A percentile compares a stretch with the other conserved stretches of the same genome.
These are phyloP conservation scores for Arctium lappa DNA, from an alignment of 129 eudicot species.

Conservation along the genomic window DNA sequence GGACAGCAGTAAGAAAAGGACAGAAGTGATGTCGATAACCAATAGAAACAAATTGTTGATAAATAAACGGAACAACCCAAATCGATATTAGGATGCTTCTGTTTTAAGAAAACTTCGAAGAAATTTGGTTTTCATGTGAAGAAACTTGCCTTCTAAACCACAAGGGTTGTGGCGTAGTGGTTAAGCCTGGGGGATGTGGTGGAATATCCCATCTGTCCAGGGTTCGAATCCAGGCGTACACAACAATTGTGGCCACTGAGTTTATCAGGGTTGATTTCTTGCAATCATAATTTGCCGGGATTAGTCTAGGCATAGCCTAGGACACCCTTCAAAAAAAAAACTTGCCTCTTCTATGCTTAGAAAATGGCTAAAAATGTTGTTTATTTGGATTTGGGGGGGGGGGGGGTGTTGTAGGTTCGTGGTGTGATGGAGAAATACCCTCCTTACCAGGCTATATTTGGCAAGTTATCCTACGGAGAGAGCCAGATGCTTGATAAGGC, in stretches of 20 bases:
- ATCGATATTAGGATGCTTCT: neutral
- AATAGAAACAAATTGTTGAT: no score
- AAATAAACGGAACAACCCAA: neutral
- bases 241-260: no score
- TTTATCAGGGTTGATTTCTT: no score
- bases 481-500: conserved; percentile 97
- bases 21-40: no score
- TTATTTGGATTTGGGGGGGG: neutral
- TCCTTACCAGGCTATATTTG: conserved; percentile 80
- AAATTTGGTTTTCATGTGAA: neutral
- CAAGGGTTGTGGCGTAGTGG: no score
- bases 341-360: neutral
- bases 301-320: no score
- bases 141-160: neutral
- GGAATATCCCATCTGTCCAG: no score
- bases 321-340: no score
- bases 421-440: conserved; percentile 91
- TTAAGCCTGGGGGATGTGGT: no score
- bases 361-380: neutral
- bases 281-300: no score
- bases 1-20: no score
- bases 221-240: no score
- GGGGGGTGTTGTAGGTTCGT: conserved; percentile 53
- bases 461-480: conserved; percentile 79
- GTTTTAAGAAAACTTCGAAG: neutral